A percentile compares a stretch with the other conserved stretches of the same genome.
phyloP scores from a whole-genome alignment of 2,329 filamentous ascomycete species.

The Chaetomium globosum region DNA sequence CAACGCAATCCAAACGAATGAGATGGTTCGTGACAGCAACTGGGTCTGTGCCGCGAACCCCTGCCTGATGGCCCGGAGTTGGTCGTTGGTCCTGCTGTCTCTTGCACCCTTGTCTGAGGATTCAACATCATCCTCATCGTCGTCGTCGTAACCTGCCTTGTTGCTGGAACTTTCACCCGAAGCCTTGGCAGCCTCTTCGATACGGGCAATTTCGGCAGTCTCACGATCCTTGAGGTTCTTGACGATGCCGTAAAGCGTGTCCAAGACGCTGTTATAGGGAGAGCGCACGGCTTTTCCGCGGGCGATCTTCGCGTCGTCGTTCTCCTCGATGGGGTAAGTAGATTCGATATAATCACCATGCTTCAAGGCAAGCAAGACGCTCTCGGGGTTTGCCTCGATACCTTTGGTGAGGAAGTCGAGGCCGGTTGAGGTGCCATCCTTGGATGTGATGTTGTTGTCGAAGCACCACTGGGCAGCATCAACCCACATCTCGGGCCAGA shows the following conservation, averaged over 20 bases:
- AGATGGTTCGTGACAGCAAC: constrained; percentile 79
- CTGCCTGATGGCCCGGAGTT: constrained; percentile 63
- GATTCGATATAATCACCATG: constrained; percentile 85
- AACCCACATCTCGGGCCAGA: constrained; percentile 95
- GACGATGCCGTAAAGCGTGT: constrained; percentile 84
- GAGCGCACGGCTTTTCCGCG: constrained; percentile 78
- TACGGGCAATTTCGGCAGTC: constrained; percentile 57
- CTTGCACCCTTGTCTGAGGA: constrained; percentile 46
- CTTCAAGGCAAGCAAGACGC: constrained; percentile 84
- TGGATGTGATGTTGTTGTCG: constrained; percentile 65
- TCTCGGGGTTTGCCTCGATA: constrained; percentile 88
- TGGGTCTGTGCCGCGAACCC: constrained; percentile 73
- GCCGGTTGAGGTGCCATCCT: constrained; percentile 64
- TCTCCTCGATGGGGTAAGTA: constrained; percentile 74
- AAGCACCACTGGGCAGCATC: constrained; percentile 94
- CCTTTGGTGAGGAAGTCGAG: constrained; percentile 80
- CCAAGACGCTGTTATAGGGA: constrained; percentile 79
- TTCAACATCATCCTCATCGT: constrained; percentile 57
- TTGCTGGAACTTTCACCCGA: constrained; percentile 30
- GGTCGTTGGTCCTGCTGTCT: constrained; percentile 65
- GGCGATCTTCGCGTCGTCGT: constrained; percentile 70
- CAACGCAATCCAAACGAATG: constrained; percentile 91
- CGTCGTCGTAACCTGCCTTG: constrained; percentile 43
- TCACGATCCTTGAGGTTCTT: constrained; percentile 70
- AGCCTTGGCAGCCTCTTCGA: constrained; percentile 56